Evolutionary conservation across 164 flowering plant genomes (phyloP).

Genomic region (Protea cynaroides): DNA sequence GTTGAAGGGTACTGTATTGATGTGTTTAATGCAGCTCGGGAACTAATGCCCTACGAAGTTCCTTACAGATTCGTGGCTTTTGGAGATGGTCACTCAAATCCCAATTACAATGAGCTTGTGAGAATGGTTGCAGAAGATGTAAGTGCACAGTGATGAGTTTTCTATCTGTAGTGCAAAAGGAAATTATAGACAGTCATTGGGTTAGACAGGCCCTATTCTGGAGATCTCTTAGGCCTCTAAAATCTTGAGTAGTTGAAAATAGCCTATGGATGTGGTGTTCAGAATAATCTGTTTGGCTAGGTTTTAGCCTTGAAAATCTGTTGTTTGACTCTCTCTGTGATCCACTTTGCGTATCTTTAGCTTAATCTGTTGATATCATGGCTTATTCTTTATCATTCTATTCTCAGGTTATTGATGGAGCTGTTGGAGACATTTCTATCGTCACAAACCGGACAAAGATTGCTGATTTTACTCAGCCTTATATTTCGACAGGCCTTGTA

Average conservation of each 20-base stretch:
- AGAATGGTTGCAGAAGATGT: constrained; percentile 46
- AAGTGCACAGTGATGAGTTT: constrained; percentile 25
- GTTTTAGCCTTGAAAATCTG: neutral
- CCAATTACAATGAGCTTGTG: constrained; percentile 51
- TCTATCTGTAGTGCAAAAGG: neutral
- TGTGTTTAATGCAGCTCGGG: constrained; percentile 53
- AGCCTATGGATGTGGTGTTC: neutral
- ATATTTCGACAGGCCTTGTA: constrained; percentile 57
- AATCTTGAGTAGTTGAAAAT: neutral
- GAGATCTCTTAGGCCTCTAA: neutral
- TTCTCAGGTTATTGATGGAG: constrained; percentile 64
- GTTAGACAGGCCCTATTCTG: neutral
- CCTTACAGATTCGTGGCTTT: constrained; percentile 41
- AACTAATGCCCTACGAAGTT: constrained; percentile 52
- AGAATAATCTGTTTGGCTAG: neutral
- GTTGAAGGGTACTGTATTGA: constrained; percentile 66
- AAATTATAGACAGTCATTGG: neutral
- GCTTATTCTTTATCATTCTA: constrained; percentile 5
- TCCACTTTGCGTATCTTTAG: neutral
- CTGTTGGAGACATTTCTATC: constrained; percentile 77
- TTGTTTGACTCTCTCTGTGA: neutral
- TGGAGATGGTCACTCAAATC: constrained; percentile 67
- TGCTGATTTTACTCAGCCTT: constrained; percentile 87
- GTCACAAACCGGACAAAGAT: constrained; percentile 56
- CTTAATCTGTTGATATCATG: neutral